A percentile compares a stretch with the other conserved stretches of the same genome.
These are phyloP conservation scores for Cytospora schulzeri DNA, from an alignment of 2,329 filamentous ascomycete species.

Conservation along the genomic window DNA sequence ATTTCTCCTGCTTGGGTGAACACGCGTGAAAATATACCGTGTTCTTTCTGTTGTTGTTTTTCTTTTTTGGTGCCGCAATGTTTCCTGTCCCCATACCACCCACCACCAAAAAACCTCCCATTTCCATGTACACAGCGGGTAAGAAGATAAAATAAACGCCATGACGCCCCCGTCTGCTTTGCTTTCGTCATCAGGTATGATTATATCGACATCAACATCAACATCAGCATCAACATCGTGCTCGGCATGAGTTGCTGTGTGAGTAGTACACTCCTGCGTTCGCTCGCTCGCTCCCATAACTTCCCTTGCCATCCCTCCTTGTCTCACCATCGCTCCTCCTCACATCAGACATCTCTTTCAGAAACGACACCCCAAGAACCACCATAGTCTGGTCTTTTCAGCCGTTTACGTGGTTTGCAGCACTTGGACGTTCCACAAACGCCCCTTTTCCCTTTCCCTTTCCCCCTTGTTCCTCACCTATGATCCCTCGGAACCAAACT, in stretches of 20 bases:
- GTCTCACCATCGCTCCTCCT: neutral
- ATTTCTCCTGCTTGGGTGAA: neutral
- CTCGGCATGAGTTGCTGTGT: neutral
- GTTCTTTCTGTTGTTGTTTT: conserved; percentile 2
- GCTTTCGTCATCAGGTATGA: conserved; percentile 10
- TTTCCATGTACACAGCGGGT: conserved; percentile 18
- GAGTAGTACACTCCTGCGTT: neutral
- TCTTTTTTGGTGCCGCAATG: conserved; percentile 11
- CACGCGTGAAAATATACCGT: too few species aligned
- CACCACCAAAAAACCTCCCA: conserved; percentile 6
- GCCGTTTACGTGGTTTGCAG: neutral
- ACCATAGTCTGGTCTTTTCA: neutral
- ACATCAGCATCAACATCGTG: neutral
- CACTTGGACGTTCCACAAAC: neutral
- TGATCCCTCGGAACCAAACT: conserved; percentile 90
- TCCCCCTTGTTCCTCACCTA: conserved; percentile 32
- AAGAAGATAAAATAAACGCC: conserved; percentile 23
- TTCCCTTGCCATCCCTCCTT: too few species aligned
- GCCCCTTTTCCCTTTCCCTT: neutral
- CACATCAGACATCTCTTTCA: too few species aligned
- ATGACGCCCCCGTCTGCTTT: conserved; percentile 25
- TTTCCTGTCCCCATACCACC: conserved; percentile 7
- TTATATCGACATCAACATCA: conserved; percentile 20
- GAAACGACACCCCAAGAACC: neutral
- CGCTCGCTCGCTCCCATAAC: neutral